phyloP scores from a whole-genome alignment of 345 rosid genomes.

The Dipteronia dyeriana region DNA sequence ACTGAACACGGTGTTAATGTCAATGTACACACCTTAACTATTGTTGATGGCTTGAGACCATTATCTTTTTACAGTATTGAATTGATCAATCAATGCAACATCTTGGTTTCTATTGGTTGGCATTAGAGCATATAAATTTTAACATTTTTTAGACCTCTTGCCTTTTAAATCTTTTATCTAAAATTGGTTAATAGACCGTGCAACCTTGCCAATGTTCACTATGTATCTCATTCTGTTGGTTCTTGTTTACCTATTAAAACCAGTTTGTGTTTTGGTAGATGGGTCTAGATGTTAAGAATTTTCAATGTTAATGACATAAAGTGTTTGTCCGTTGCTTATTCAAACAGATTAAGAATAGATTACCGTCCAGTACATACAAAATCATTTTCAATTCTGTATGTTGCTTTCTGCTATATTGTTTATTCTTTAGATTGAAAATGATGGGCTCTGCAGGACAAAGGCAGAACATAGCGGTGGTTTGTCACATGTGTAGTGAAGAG shows the following conservation, averaged over 20 bases:
- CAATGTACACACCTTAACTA: not conserved
- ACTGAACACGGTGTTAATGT: no score
- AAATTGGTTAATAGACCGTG: not conserved
- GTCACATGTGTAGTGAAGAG: constrained; percentile 68
- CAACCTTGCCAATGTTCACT: not conserved
- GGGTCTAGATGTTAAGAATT: constrained; percentile 2
- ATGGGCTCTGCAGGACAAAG: constrained; percentile 52
- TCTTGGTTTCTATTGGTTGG: not conserved
- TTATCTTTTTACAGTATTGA: not conserved
- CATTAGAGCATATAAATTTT: not conserved
- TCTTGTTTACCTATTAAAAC: not conserved
- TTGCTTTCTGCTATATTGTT: not conserved
- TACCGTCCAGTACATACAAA: not conserved
- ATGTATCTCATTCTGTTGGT: not conserved
- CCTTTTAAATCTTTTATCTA: not conserved
- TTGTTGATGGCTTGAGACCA: not conserved
- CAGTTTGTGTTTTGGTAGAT: not conserved
- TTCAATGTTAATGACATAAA: not conserved
- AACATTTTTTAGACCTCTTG: not conserved
- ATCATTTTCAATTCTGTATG: not conserved
- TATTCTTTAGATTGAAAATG: constrained; percentile 8
- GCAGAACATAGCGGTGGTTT: constrained; percentile 62
- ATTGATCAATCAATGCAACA: not conserved
- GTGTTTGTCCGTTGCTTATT: not conserved
- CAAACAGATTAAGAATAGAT: not conserved